Evolutionary conservation across 768 basidiomycete genomes (phyloP), one percentile per base, ranked within the genome.

Genomic region (Chlorophyllum brunneum): DNA sequence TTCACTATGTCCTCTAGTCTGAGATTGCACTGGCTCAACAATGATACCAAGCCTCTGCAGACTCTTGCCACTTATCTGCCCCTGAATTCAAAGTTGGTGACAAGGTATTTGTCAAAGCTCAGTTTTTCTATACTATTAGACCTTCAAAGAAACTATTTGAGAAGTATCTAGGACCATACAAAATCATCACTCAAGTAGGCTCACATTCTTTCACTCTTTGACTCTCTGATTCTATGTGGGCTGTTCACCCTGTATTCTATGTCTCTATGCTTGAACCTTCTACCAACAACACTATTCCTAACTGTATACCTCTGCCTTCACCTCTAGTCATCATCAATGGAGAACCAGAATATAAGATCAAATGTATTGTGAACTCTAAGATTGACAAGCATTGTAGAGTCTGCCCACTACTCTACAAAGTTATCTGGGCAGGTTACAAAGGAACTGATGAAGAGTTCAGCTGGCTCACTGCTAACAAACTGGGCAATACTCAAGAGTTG

Each of bases 221-320:
- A 10, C 55, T 65, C 3, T 63, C 57, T 5, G 43, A 61, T 40
- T 51, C 48, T 16, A 50, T 64, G 31, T n/a, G 37, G 15, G 18
- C 49, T 16, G 54, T 65, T 1, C 60, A 63, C 40, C 61, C 61
- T 2, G 47, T 61, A 4, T 62, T 62, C 50, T 57, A 63, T 31
- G 53, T 61, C 7, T 61, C 59, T 9, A 51, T 42, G 41, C 50
- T 51, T 15, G n/a, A n/a, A n/a, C n/a, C n/a, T n/a, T n/a, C n/a
- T n/a, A n/a, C n/a, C n/a, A n/a, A n/a, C n/a, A n/a, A 22, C 6
- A 13, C 31, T 6, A 51, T n/a, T n/a, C n/a, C n/a, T n/a, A n/a
- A n/a, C n/a, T n/a, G n/a, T n/a, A n/a, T n/a, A 51, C 40, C 50
- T 6, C 6, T 18, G 8, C 10, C 37, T 39, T 6, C 37, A 6